Conservation (phyloP, 176 grass and related monocot genomes). For the Typha latifolia region DNA sequence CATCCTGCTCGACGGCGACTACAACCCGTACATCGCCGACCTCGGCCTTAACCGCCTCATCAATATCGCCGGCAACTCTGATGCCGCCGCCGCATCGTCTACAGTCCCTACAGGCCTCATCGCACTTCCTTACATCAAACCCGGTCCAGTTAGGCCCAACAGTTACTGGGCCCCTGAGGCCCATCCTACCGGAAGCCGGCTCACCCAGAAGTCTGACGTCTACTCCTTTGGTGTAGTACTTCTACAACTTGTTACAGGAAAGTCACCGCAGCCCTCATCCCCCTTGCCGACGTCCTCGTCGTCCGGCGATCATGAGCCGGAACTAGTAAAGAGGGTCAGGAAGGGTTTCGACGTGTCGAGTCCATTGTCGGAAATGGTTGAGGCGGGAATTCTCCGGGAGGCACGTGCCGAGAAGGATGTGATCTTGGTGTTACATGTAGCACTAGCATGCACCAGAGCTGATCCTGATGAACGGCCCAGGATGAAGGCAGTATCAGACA, state of each 20-base stretch:
- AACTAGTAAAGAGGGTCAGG: constrained; percentile 68
- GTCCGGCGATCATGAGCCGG: constrained; percentile 47
- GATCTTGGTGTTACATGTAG: constrained; percentile 62
- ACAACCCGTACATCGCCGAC: constrained; percentile 55
- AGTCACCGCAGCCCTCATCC: constrained; percentile 38
- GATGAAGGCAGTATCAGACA: constrained; percentile 68
- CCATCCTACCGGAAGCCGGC: constrained; percentile 3
- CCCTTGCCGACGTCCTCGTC: constrained; percentile 43
- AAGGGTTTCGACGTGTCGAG: constrained; percentile 46
- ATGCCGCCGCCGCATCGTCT: constrained; percentile 10
- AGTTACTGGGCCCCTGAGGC: constrained; percentile 64
- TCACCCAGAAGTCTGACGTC: constrained; percentile 59
- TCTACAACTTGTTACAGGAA: constrained; percentile 60
- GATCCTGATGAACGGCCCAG: constrained; percentile 55
- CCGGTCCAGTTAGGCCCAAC: neutral
- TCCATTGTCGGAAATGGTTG: constrained; percentile 59
- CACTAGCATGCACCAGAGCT: constrained; percentile 48
- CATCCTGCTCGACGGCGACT: constrained; percentile 80
- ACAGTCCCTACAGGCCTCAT: neutral
- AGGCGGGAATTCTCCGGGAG: constrained; percentile 38
- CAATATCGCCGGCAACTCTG: constrained; percentile 22
- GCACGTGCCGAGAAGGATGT: constrained; percentile 64
- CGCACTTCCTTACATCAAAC: constrained; percentile 38
- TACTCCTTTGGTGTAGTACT: constrained; percentile 67
- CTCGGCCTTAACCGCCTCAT: constrained; percentile 72